Evolutionary conservation across 306 rosid species (phyloP).

Genomic region (Malus sylvestris): DNA sequence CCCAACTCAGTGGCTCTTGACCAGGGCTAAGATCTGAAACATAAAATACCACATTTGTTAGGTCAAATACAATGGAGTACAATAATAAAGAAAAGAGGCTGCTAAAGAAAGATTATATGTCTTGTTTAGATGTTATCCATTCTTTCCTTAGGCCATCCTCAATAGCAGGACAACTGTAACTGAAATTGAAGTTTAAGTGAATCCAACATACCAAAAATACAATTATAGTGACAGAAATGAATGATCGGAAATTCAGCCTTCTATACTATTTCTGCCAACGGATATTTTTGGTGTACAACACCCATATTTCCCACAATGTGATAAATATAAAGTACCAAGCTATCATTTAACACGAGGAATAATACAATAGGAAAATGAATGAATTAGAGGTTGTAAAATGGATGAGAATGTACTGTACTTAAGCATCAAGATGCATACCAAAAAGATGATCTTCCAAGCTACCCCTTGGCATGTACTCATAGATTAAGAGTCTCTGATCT

Average conservation of each 20-base stretch:
- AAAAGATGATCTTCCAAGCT: slow-evolving; percentile 78
- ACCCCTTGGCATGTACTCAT: slow-evolving; percentile 85
- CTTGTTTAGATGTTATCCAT: not conserved
- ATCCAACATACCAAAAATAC: not conserved
- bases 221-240: not conserved
- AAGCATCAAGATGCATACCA: slow-evolving; percentile 26
- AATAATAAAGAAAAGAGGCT: not conserved
- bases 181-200: not conserved
- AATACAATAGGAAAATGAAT: not conserved
- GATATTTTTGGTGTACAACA: too few species aligned
- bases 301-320: not conserved
- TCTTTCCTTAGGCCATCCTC: not conserved
- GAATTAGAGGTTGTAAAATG: not conserved
- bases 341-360: not conserved
- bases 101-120: not conserved
- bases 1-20: slow-evolving; percentile 66
- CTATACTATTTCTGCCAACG: not conserved
- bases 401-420: not conserved
- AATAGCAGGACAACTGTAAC: not conserved
- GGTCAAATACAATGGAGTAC: not conserved
- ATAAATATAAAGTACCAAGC: not conserved
- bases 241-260: not conserved
- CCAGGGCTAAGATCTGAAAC: slow-evolving; percentile 45
- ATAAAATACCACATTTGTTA: slow-evolving; percentile 1
- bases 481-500: slow-evolving; percentile 84